These are phyloP conservation scores for Pyrenophora tritici-repentis DNA, from an alignment of 2,329 filamentous ascomycete species.

Conservation along the genomic window DNA sequence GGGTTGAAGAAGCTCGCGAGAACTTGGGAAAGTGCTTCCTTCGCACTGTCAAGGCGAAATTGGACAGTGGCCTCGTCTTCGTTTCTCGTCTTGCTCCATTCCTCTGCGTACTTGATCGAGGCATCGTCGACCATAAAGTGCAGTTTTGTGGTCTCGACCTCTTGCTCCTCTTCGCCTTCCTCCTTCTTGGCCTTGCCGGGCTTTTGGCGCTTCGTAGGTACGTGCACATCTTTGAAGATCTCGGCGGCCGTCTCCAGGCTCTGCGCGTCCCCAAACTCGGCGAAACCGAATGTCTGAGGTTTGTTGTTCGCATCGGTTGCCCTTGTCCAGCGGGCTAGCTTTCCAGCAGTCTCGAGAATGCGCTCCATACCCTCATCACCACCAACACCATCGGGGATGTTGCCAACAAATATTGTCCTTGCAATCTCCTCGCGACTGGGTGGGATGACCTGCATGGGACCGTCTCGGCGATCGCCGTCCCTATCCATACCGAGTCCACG, in stretches of 20 bases:
- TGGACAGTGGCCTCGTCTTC: conserved; percentile 68
- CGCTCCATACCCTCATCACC: conserved; percentile 79
- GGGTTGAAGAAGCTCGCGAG: conserved; percentile 76
- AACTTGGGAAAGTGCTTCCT: conserved; percentile 68
- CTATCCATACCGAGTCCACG: conserved; percentile 64
- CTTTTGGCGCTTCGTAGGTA: conserved; percentile 78
- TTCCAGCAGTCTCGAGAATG: conserved; percentile 77
- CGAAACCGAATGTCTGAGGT: conserved; percentile 88
- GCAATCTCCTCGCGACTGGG: conserved; percentile 89
- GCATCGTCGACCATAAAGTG: conserved; percentile 77
- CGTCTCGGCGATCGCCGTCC: conserved; percentile 67
- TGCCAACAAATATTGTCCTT: conserved; percentile 86
- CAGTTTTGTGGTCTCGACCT: conserved; percentile 70
- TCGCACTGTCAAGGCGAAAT: conserved; percentile 71
- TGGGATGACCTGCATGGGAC: conserved; percentile 72
- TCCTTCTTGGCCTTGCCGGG: conserved; percentile 51
- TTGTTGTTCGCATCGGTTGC: conserved; percentile 79
- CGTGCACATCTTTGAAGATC: conserved; percentile 78
- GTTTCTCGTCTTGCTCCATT: conserved; percentile 70
- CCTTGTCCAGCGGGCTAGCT: conserved; percentile 82
- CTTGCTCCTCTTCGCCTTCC: conserved; percentile 46
- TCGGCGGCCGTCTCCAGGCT: conserved; percentile 84
- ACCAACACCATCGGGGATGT: conserved; percentile 77
- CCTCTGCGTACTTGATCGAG: conserved; percentile 82
- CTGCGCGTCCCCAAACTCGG: conserved; percentile 90